Base-by-base conservation (phyloP, 179 eudicot species). In the Kewa caespitosa region DNA sequence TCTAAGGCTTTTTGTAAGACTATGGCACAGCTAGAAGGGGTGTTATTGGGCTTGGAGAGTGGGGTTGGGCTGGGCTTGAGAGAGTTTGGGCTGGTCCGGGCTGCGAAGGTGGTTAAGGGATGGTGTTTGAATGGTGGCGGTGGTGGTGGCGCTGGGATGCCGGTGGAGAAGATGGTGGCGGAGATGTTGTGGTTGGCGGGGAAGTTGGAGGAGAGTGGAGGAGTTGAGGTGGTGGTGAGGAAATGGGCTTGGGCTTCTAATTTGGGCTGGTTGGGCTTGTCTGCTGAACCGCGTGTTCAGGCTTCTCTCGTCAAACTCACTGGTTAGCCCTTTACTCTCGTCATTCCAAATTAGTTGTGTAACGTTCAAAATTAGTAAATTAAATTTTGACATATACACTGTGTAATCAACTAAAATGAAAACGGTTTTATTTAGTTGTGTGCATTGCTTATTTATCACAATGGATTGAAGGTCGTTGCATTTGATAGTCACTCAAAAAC, bases 111-210 rank as follows among this genome's bases (percentile, higher is more conserved):
- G 74, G 84, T 84, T 13, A 72, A 63, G 62, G 77, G 77, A 27
- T 69, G 79, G 77, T 68, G 43, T 48, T 31, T 48, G 36, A 23
- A 33, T 32, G 32, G 76, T 50, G 50, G 57, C 57, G 62, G 37
- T 59, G 69, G 77, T 4, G 83, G 74, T 8, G 54, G 36, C 8
- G 83, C 73, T 11, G 62, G 38, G 65, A 64, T 63, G 32, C 82
- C 84, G 77, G 90, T 89, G 7, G 96, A 91, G 85, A 93, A 91
- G 89, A 77, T 83, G 79, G 90, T 91, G 54, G 98, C 94, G 14
- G 98, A 93, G 89, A 27, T 88, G 80, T 79, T 90, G n/a, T 91
- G 98, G 98, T 60, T 93, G 80, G 90, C 88, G 23, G 74, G 82
- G 83, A 91, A 90, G 79, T 66, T 91, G 91, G 89, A 81, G 72